A percentile compares a stretch with the other conserved stretches of the same genome.
These are phyloP conservation scores for Neurospora africana DNA, from an alignment of 495 filamentous ascomycete species.

Conservation along the genomic window DNA sequence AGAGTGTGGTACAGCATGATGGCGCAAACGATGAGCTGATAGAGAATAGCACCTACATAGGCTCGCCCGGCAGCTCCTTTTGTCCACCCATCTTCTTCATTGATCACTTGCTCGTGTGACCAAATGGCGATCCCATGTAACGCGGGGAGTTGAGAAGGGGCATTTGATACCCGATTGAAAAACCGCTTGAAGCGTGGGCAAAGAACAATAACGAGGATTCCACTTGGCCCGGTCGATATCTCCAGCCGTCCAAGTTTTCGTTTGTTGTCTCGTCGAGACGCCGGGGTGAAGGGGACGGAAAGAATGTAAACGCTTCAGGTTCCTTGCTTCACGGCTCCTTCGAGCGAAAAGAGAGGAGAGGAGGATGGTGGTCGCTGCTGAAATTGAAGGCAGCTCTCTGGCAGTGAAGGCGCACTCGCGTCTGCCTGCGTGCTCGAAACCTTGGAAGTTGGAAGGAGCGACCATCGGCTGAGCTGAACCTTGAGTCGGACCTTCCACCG, in stretches of 20 bases:
- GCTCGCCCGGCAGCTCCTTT: background rate
- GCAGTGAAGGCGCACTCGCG: background rate
- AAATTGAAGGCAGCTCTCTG: background rate
- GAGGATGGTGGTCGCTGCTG: background rate
- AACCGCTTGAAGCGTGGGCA: background rate
- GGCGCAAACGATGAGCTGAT: background rate
- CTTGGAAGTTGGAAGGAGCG: background rate
- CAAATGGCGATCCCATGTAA: background rate
- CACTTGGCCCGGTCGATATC: background rate
- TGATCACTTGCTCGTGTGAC: background rate
- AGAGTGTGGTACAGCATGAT: background rate
- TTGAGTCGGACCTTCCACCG: background rate
- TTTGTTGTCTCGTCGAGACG: background rate
- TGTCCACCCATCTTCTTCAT: background rate
- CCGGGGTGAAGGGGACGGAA: background rate
- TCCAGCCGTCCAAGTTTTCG: background rate
- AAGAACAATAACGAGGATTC: background rate
- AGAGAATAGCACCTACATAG: background rate
- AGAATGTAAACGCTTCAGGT: background rate
- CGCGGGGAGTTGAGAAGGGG: background rate
- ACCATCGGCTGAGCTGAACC: background rate
- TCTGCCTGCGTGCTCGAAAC: background rate
- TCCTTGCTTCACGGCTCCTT: background rate
- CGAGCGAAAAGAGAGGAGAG: background rate
- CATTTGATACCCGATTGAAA: background rate